phyloP scores from a whole-genome alignment of 352 stramenopile species.

The Phytophthora cajani region DNA sequence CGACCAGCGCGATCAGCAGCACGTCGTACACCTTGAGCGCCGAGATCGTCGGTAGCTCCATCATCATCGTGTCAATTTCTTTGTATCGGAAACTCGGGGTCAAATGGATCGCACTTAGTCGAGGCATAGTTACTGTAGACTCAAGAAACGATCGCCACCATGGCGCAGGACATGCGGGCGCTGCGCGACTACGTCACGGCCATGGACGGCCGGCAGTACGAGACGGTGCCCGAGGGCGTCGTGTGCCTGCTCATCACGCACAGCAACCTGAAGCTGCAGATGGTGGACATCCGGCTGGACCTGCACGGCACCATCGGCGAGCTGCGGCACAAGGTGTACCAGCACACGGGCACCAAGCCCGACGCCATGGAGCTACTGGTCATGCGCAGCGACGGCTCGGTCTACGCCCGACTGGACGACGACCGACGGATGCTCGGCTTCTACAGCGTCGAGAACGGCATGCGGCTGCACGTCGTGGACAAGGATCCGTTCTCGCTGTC shows the following conservation, averaged over 20 bases:
- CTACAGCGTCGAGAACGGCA: conserved; percentile 91
- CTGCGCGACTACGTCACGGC: conserved; percentile 85
- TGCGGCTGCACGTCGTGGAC: conserved; percentile 96
- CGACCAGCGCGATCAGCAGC: conserved; percentile 63
- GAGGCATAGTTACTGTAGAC: conserved; percentile 3
- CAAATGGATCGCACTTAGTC: conserved; percentile 36
- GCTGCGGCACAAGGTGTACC: conserved; percentile 94
- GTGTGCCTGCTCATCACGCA: conserved; percentile 97
- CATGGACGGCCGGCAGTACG: conserved; percentile 89
- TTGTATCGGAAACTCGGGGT: neutral
- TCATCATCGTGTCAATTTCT: conserved; percentile 14
- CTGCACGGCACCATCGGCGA: conserved; percentile 90
- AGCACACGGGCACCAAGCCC: conserved; percentile 95
- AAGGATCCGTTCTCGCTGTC: conserved; percentile 97
- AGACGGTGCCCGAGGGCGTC: conserved; percentile 84
- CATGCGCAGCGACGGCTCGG: conserved; percentile 57
- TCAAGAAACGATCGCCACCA: conserved; percentile 23
- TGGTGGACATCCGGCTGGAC: conserved; percentile 98
- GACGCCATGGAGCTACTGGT: conserved; percentile 88
- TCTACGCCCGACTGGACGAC: conserved; percentile 67
- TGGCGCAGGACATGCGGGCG: conserved; percentile 76
- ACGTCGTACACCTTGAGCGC: conserved; percentile 75
- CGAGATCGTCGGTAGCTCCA: conserved; percentile 54
- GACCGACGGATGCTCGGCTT: conserved; percentile 90
- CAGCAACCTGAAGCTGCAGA: conserved; percentile 96